Evolutionary conservation across 2,329 filamentous ascomycete species (phyloP).

Genomic region (Elsinoe batatas): DNA sequence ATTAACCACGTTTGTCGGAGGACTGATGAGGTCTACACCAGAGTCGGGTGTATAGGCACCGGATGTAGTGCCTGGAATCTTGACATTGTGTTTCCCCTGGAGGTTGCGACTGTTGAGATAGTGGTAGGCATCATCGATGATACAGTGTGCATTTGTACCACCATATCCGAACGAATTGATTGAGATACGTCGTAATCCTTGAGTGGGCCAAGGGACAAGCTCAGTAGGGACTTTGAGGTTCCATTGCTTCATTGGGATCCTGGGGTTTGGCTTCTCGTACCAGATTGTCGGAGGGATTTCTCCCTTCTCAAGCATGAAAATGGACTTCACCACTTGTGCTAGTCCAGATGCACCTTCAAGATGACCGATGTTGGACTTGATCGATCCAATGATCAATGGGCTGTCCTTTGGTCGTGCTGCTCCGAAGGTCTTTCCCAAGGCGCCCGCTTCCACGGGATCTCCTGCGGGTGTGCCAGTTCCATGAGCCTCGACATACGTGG

Average conservation of each 20-base stretch:
- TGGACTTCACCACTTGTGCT: conserved; percentile 21
- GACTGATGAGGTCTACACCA: not conserved
- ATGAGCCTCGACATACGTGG: conserved; percentile 20
- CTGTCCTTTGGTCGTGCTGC: not conserved
- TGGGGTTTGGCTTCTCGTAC: conserved; percentile 19
- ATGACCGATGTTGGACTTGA: conserved; percentile 23
- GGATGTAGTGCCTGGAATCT: not conserved
- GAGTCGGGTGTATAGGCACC: not conserved
- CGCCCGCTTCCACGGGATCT: conserved; percentile 21
- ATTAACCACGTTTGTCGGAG: not conserved
- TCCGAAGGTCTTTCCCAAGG: conserved; percentile 14
- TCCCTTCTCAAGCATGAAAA: conserved; percentile 21
- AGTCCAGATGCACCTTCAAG: conserved; percentile 20
- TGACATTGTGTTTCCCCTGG: not conserved
- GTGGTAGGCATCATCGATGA: conserved; percentile 17
- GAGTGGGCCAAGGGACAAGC: conserved; percentile 23
- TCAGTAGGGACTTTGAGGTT: conserved; percentile 17
- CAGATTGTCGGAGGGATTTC: conserved; percentile 22
- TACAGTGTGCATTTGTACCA: conserved; percentile 23
- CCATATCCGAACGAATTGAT: conserved; percentile 23
- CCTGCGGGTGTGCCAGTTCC: conserved; percentile 22
- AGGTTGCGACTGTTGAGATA: not conserved
- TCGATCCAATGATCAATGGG: conserved; percentile 19
- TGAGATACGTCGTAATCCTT: conserved; percentile 5
- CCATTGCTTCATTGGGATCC: conserved; percentile 22